These are phyloP conservation scores for Blastomyces percursus DNA, from an alignment of 2,329 filamentous ascomycete species.

Conservation along the genomic window DNA sequence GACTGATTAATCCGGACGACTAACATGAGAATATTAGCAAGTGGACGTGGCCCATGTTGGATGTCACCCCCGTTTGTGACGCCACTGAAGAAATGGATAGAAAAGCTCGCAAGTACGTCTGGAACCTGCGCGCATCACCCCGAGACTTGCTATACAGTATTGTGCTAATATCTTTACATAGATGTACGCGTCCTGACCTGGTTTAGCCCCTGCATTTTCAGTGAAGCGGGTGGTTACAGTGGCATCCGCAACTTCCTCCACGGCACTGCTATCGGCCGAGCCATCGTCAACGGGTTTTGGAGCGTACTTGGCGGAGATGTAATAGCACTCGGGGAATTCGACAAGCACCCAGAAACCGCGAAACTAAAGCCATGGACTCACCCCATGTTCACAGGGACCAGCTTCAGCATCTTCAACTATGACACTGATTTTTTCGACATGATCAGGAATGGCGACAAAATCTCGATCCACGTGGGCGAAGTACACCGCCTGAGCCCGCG, in stretches of 20 bases:
- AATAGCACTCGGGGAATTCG: slow-evolving; percentile 37
- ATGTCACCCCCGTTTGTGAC: slow-evolving; percentile 53
- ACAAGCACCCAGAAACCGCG: slow-evolving; percentile 34
- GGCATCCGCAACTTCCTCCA: slow-evolving; percentile 36
- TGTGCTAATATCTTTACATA: background rate
- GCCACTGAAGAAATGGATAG: slow-evolving; percentile 55
- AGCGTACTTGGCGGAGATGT: slow-evolving; percentile 39
- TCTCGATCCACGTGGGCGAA: slow-evolving; percentile 47
- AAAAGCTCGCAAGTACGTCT: slow-evolving; percentile 47
- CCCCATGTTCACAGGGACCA: slow-evolving; percentile 45
- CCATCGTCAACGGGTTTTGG: slow-evolving; percentile 44
- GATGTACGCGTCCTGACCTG: slow-evolving; percentile 57
- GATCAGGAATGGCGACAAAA: slow-evolving; percentile 43
- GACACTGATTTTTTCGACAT: slow-evolving; percentile 47
- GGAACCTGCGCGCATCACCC: background rate
- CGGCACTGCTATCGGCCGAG: slow-evolving; percentile 36
- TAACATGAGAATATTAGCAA: slow-evolving; percentile 19
- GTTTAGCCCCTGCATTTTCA: slow-evolving; percentile 67
- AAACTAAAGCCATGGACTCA: slow-evolving; percentile 39
- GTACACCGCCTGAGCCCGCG: slow-evolving; percentile 39
- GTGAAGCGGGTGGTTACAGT: slow-evolving; percentile 51
- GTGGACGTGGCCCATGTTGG: slow-evolving; percentile 50
- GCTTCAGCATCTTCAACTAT: slow-evolving; percentile 52
- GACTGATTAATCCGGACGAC: background rate
- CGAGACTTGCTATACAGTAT: background rate